These are phyloP conservation scores for Mycogone perniciosa DNA, from an alignment of 2,329 filamentous ascomycete species.

Conservation along the genomic window DNA sequence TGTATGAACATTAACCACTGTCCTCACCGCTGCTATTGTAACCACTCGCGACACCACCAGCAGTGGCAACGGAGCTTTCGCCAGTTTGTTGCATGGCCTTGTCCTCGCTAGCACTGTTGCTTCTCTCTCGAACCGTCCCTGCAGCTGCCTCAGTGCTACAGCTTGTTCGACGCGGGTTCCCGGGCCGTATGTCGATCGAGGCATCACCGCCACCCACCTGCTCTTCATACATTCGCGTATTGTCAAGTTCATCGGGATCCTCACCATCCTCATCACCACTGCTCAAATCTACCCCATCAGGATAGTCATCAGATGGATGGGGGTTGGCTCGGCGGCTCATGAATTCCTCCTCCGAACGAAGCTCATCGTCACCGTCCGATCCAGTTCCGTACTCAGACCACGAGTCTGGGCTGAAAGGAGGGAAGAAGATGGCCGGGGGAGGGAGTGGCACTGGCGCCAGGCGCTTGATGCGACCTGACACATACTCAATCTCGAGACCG, in stretches of 20 bases:
- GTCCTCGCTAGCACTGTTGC: constrained; percentile 27
- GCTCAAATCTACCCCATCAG: constrained; percentile 33
- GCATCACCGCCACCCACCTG: not conserved
- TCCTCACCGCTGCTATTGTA: constrained; percentile 32
- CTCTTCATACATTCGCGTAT: constrained; percentile 25
- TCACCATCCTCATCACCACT: constrained; percentile 38
- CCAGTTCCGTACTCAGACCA: constrained; percentile 25
- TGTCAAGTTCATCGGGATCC: constrained; percentile 31
- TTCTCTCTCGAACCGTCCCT: constrained; percentile 24
- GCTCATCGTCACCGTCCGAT: constrained; percentile 24
- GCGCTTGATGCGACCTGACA: constrained; percentile 35
- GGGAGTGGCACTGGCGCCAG: constrained; percentile 45
- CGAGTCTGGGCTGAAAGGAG: constrained; percentile 38
- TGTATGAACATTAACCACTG: constrained; percentile 9
- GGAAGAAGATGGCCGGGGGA: constrained; percentile 47
- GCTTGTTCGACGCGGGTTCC: constrained; percentile 18
- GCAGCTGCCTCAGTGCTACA: constrained; percentile 29
- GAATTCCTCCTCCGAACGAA: constrained; percentile 24
- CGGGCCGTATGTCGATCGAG: constrained; percentile 2
- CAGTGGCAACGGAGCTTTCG: constrained; percentile 36
- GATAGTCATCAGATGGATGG: constrained; percentile 36
- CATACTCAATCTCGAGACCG: constrained; percentile 39
- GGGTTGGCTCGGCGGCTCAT: constrained; percentile 30
- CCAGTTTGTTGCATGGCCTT: constrained; percentile 18
- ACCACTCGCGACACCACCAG: constrained; percentile 33